A percentile compares a stretch with the other conserved stretches of the same genome.
phyloP scores from a whole-genome alignment of 495 filamentous ascomycete species.

The Tetracladium marchalianum region DNA sequence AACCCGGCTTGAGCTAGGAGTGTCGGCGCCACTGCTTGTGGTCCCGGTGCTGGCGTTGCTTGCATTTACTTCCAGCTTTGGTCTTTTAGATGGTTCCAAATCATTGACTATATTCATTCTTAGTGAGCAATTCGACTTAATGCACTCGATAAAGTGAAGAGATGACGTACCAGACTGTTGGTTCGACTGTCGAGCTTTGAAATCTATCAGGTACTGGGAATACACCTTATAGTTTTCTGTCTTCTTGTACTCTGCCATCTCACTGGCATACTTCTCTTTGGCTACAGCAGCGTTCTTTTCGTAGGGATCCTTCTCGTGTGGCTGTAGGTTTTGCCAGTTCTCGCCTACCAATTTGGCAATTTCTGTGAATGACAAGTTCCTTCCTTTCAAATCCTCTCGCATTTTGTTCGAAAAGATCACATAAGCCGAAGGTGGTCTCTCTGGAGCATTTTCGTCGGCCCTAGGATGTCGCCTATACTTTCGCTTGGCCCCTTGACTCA shows the following conservation, averaged over 20 bases:
- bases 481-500: constrained; percentile 41
- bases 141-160: background rate
- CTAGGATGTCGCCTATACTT: constrained; percentile 76
- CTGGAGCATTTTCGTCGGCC: constrained; percentile 69
- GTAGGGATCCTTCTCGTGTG: constrained; percentile 56
- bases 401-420: constrained; percentile 78
- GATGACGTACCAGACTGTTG: constrained; percentile 27
- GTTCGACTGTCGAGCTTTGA: constrained; percentile 53
- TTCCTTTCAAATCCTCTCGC: constrained; percentile 61
- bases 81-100: constrained; percentile 16
- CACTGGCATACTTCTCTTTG: constrained; percentile 61
- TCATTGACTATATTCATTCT: constrained; percentile 8
- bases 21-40: constrained; percentile 10
- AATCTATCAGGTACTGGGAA: constrained; percentile 57
- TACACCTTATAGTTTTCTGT: constrained; percentile 52
- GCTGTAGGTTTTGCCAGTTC: constrained; percentile 60
- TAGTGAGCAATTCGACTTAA: background rate
- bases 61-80: constrained; percentile 17
- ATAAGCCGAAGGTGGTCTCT: constrained; percentile 69
- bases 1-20: constrained; percentile 5
- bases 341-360: constrained; percentile 76
- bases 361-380: constrained; percentile 67
- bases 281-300: constrained; percentile 56
- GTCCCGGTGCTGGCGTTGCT: constrained; percentile 15
- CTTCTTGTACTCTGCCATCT: constrained; percentile 64